A percentile compares a stretch with the other conserved stretches of the same genome.
phyloP scores from a whole-genome alignment of 208 protist genomes.

The Trypanosoma cruzi region DNA sequence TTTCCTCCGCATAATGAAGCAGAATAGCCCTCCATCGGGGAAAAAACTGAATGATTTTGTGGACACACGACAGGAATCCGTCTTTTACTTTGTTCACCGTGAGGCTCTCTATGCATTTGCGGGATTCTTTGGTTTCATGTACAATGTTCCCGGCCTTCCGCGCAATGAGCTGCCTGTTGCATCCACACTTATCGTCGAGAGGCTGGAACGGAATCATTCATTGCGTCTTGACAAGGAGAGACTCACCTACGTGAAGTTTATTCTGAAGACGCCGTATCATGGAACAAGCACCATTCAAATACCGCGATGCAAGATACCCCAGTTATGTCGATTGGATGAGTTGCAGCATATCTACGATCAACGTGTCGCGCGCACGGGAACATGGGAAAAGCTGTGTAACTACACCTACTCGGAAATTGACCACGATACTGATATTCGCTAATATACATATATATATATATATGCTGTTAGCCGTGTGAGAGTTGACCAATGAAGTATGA shows the following conservation, averaged over 20 bases:
- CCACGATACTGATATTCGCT: slow-evolving; percentile 82
- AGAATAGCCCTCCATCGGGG: slow-evolving; percentile 39
- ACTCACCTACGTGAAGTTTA: slow-evolving; percentile 48
- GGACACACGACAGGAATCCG: slow-evolving; percentile 66
- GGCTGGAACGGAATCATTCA: slow-evolving; percentile 44
- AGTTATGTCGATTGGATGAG: slow-evolving; percentile 74
- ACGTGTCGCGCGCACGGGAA: slow-evolving; percentile 67
- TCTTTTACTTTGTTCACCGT: slow-evolving; percentile 86
- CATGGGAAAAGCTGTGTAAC: slow-evolving; percentile 73
- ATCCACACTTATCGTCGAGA: slow-evolving; percentile 73
- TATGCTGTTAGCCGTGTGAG: not conserved
- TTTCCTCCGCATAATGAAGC: slow-evolving; percentile 53
- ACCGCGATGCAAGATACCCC: slow-evolving; percentile 56
- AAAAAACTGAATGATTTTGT: slow-evolving; percentile 62
- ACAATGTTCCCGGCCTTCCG: slow-evolving; percentile 62
- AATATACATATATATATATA: not conserved
- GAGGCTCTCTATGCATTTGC: slow-evolving; percentile 83
- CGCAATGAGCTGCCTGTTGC: slow-evolving; percentile 74
- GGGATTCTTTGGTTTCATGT: slow-evolving; percentile 83
- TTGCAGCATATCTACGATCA: slow-evolving; percentile 55
- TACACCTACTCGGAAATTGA: slow-evolving; percentile 72
- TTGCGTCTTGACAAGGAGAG: slow-evolving; percentile 37
- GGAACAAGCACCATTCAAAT: slow-evolving; percentile 59
- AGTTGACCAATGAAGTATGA: not conserved
- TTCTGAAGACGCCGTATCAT: slow-evolving; percentile 73